A percentile compares a stretch with the other conserved stretches of the same genome.
phyloP scores from a whole-genome alignment of 1,284 basidiomycete genomes.

The Malassezia japonica region DNA sequence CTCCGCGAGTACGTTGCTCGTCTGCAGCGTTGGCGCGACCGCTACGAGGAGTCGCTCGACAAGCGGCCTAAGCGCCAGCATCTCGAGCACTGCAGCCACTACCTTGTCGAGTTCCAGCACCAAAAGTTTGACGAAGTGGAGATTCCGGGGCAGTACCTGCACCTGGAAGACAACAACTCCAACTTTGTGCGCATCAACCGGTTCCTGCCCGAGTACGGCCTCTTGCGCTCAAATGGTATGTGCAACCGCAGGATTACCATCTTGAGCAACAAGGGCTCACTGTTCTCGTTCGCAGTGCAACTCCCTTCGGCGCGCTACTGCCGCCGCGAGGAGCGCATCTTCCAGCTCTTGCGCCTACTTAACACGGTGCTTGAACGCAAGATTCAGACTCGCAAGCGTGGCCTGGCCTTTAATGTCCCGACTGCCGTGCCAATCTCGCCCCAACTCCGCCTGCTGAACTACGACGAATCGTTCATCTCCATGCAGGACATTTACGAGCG shows the following conservation, averaged over 20 bases:
- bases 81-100: conserved; percentile 83
- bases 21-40: conserved; percentile 85
- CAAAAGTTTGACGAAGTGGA: conserved; percentile 97
- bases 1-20: conserved; percentile 80
- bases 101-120: conserved; percentile 94
- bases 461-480: conserved; percentile 79
- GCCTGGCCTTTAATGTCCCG: conserved; percentile 82
- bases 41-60: conserved; percentile 77
- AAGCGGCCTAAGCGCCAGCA: conserved; percentile 71
- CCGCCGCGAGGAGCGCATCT: conserved; percentile 83
- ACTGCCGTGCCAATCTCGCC: conserved; percentile 76
- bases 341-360: conserved; percentile 83
- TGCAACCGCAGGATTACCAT: conserved; percentile 85
- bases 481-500: conserved; percentile 90
- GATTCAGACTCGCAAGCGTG: conserved; percentile 87
- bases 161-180: conserved; percentile 73
- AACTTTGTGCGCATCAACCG: conserved; percentile 85
- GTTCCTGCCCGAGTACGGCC: conserved; percentile 83
- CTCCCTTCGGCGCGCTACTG: conserved; percentile 75
- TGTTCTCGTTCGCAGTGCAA: conserved; percentile 82
- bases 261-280: conserved; percentile 82
- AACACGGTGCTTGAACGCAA: conserved; percentile 59
- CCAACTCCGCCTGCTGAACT: conserved; percentile 74
- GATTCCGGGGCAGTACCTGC: conserved; percentile 90
- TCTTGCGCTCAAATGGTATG: conserved; percentile 69